Evolutionary conservation across 2,329 filamentous ascomycete species (phyloP).

Genomic region (Trichoderma cornu-damae): DNA sequence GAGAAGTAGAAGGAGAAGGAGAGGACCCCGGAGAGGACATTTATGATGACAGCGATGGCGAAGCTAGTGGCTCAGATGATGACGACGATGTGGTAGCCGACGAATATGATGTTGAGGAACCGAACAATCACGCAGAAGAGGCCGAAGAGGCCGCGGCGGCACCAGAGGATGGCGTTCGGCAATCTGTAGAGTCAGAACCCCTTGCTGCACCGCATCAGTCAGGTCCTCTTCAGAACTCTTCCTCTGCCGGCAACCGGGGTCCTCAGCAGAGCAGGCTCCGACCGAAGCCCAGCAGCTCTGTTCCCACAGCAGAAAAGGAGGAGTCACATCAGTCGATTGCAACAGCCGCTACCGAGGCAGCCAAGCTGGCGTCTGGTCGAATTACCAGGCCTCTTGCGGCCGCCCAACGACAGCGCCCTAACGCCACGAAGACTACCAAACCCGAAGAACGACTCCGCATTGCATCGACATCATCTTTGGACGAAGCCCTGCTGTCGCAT

Average conservation of each 20-base stretch:
- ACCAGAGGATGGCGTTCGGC: constrained; percentile 18
- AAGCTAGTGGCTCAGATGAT: constrained; percentile 41
- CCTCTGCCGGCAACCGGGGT: constrained; percentile 46
- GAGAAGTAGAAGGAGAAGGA: constrained; percentile 23
- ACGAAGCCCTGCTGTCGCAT: constrained; percentile 31
- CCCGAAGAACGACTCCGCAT: constrained; percentile 24
- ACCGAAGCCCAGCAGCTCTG: constrained; percentile 39
- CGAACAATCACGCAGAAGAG: not conserved
- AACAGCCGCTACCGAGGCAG: constrained; percentile 18
- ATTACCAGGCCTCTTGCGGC: not conserved
- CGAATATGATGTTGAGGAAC: constrained; percentile 36
- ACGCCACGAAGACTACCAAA: not conserved
- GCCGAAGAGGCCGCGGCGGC: not conserved
- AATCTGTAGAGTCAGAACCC: constrained; percentile 39
- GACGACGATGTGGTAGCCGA: constrained; percentile 38
- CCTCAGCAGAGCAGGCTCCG: constrained; percentile 23
- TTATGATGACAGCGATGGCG: constrained; percentile 31
- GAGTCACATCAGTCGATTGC: constrained; percentile 39
- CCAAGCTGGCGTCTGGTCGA: not conserved
- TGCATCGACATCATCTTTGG: constrained; percentile 31
- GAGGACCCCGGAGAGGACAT: constrained; percentile 21
- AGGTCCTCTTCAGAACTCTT: constrained; percentile 49
- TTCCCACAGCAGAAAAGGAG: constrained; percentile 46
- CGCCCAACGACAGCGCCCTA: not conserved
- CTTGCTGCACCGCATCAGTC: constrained; percentile 44